Base-by-base conservation (phyloP, 108 stramenopile species). In the Craspedostauros australis region DNA sequence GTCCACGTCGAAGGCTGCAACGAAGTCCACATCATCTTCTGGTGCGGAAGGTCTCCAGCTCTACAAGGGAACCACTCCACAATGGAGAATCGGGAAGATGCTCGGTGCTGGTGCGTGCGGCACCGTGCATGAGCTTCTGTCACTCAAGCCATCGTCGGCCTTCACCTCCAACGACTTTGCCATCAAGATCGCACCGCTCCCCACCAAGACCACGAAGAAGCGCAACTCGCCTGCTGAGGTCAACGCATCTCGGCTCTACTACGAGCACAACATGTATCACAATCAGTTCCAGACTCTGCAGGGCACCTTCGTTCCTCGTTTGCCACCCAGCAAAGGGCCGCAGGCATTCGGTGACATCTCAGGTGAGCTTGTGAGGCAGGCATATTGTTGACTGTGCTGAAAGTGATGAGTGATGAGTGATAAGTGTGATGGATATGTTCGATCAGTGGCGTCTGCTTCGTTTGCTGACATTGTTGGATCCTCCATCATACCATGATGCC, bases 61-160 rank as follows among this genome's bases (percentile, higher is more conserved):
- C 31, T 7, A 27, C 43, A 68, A 54, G 19, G 58, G 58, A 16
- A 57, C 25, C 14, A 60, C 19, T n/a, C 33, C 38, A 18, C 47
- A 57, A 46, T 89, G 81, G 81, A 68, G 26, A 15, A 64, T 89
- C 20, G 83, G 82, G 5, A 54, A 61, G 4, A 40, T 50, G 14
- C 36, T 88, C 19, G 87, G 87, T 7, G 39, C 26, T 26, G 87
- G 87, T 2, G 82, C 80, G 14, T 84, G 82, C 43, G 87, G 80
- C n/a, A 60, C 75, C 7, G 83, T 88, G 19, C 76, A 84, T 51
- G 60, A 62, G 24, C 63, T 86, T 4, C 32, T 61, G 6, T 34
- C 50, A 6, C 46, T 57, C 21, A 38, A 68, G 2, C 40, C 44
- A 12, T 43, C 31, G 18, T 12, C 5, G 18, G 18, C 18, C 5